phyloP scores from a whole-genome alignment of 106 monocot species.

The Allium cepa region DNA sequence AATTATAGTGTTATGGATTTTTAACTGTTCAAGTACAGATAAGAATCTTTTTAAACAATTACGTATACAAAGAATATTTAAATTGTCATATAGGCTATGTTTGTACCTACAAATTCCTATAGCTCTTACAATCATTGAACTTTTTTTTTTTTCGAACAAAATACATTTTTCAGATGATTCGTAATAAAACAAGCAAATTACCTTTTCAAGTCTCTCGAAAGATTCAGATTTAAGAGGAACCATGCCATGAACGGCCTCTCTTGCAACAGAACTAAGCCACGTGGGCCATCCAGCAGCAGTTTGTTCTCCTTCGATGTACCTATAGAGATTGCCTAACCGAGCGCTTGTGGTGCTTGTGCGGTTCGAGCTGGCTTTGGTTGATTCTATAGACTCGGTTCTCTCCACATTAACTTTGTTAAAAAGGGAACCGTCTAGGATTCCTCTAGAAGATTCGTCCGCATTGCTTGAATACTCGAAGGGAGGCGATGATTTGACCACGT shows the following conservation, averaged over 20 bases:
- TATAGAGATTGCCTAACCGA: constrained; percentile 44
- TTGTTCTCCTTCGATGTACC: constrained; percentile 60
- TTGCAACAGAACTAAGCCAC: constrained; percentile 71
- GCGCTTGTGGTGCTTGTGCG: constrained; percentile 24
- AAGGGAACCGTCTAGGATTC: constrained; percentile 11
- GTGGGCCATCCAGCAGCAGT: constrained; percentile 83
- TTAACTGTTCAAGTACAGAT: too few relatives aligned
- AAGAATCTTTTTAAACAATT: too few relatives aligned
- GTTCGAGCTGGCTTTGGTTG: constrained; percentile 26
- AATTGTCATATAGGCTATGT: too few relatives aligned
- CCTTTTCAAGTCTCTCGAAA: constrained; percentile 93
- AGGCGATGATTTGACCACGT: constrained; percentile 34
- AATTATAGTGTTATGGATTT: too few relatives aligned
- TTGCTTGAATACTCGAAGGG: constrained; percentile 26
- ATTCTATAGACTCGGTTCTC: constrained; percentile 23
- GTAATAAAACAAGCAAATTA: constrained; percentile 12
- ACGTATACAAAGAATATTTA: too few relatives aligned
- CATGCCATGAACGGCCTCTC: constrained; percentile 86
- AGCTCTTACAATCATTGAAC: too few relatives aligned
- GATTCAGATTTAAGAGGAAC: constrained; percentile 73
- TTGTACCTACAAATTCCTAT: too few relatives aligned
- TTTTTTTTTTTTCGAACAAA: too few relatives aligned
- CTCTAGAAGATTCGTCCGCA: constrained; percentile 9
- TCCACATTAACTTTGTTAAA: constrained; percentile 19
- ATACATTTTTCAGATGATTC: too few relatives aligned